These are phyloP conservation scores for Cutaneotrichosporon sp. DNA, from an alignment of 1,284 basidiomycete genomes.

Conservation along the genomic window DNA sequence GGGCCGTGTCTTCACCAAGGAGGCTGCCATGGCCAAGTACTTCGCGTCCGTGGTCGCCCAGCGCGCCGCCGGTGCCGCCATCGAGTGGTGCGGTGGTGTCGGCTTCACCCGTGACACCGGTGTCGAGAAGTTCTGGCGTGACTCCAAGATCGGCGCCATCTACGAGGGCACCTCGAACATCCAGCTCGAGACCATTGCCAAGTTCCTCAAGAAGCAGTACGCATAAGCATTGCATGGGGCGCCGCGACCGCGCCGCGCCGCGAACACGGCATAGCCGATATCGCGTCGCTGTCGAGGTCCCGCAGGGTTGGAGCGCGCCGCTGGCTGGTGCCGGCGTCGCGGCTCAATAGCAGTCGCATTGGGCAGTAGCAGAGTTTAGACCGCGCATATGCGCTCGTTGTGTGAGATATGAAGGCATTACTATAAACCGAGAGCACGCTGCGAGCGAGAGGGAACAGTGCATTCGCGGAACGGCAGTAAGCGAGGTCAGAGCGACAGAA, in stretches of 20 bases:
- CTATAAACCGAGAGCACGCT: too few species aligned
- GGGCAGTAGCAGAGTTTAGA: too few species aligned
- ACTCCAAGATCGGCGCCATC: slow-evolving; percentile 92
- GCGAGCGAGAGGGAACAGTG: too few species aligned
- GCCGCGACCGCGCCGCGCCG: neutral
- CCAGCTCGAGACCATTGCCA: slow-evolving; percentile 93
- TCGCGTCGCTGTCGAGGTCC: too few species aligned
- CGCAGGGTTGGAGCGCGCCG: neutral
- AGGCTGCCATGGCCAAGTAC: slow-evolving; percentile 96
- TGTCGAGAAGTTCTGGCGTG: slow-evolving; percentile 90
- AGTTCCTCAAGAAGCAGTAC: slow-evolving; percentile 57
- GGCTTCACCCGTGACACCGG: slow-evolving; percentile 93
- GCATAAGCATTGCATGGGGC: slow-evolving; percentile 13
- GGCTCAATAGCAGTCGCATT: too few species aligned
- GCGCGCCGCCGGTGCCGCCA: slow-evolving; percentile 77
- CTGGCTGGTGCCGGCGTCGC: neutral
- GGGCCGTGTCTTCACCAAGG: slow-evolving; percentile 77
- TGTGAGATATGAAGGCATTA: too few species aligned
- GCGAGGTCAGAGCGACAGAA: too few species aligned
- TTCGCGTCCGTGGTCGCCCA: slow-evolving; percentile 85
- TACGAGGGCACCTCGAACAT: slow-evolving; percentile 97
- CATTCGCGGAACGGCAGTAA: too few species aligned
- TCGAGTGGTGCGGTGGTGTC: slow-evolving; percentile 95
- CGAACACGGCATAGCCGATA: neutral
- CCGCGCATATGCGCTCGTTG: too few species aligned